Base-by-base conservation (phyloP, 345 rosid species). In the Excoecaria cochinchinensis region DNA sequence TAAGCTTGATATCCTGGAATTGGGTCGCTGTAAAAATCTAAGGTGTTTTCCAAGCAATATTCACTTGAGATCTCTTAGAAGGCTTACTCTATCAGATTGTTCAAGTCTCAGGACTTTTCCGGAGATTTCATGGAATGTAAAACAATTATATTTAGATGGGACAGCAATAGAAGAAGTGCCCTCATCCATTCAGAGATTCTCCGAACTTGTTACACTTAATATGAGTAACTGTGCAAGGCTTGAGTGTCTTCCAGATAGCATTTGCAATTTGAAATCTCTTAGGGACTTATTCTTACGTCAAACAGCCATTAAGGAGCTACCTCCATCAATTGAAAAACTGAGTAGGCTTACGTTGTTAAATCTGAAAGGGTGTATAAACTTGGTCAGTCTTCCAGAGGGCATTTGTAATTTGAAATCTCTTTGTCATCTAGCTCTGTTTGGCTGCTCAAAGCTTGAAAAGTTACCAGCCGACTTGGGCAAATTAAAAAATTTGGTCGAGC, bases 131-230 rank as follows among this genome's bases (percentile, higher is more conserved):
- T 52, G 71, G 15, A 52, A 48, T 48, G 21, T 67, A 4, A 15
- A 21, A 48, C 6, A 10, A 10, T 50, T 67, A 12, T 13, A 36
- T 48, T 6, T 67, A 22, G 25, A 36, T 67, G 71, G 36, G 6
- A 67, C 71, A 11, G 71, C 56, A 13, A 40, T 66, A 10, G 69
- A 66, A 42, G 69, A 66, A 66, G 13, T 66, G 42, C 69, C 69
- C 50, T 44, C 69, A 21, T 66, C 69, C 4, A 42, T 66, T 21
- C 25, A 44, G 42, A 17, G 10, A 42, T 21, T 66, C 46, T n/a
- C 51, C 2, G 19, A 1, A 4, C 69, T 66, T n/a, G 31, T 4
- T n/a, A 15, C 21, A 62, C 67, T 66, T 19, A 62, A 62, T 66
- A 44, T 67, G 57, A 24, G 4, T 12, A 47, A 67, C 16, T 67